Percentiles rank a stretch among this genome's conserved stretches.
Evolutionary conservation across 352 stramenopile genomes (phyloP).

Genomic region (Blastocystis hominis): DNA sequence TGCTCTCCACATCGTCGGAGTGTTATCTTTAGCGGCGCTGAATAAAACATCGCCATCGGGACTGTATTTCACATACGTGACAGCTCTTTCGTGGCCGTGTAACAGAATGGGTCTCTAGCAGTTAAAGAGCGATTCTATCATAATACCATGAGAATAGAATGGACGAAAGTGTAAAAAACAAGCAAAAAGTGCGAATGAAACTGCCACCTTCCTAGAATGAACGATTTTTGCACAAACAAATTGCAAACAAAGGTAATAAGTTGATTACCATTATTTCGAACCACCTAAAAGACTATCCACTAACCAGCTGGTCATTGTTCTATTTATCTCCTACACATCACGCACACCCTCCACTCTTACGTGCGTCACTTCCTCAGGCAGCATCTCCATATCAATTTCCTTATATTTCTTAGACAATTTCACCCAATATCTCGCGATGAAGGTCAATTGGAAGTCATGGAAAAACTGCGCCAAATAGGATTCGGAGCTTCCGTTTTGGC

Average conservation of each 20-base stretch:
- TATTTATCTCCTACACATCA: background rate
- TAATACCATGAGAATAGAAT: background rate
- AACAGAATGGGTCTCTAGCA: conserved; percentile 80
- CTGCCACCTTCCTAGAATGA: background rate
- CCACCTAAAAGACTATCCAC: background rate
- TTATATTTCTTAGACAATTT: background rate
- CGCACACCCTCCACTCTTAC: background rate
- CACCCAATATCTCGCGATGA: background rate
- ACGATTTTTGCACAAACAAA: background rate
- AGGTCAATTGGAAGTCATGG: background rate
- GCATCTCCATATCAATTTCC: background rate
- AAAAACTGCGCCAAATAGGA: background rate
- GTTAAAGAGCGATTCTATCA: background rate
- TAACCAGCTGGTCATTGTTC: background rate
- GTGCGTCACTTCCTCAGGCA: background rate
- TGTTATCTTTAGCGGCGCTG: conserved; percentile 69
- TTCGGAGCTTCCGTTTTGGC: background rate
- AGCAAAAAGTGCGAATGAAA: background rate
- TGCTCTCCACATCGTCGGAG: conserved; percentile 88
- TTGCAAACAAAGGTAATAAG: background rate
- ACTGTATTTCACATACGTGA: conserved; percentile 97
- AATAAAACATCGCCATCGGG: conserved; percentile 94
- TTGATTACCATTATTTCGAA: background rate
- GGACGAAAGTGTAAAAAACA: background rate
- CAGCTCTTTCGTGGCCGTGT: conserved; percentile 94